Conservation (phyloP, 345 rosid species). For the Rhodamnia argentea region DNA sequence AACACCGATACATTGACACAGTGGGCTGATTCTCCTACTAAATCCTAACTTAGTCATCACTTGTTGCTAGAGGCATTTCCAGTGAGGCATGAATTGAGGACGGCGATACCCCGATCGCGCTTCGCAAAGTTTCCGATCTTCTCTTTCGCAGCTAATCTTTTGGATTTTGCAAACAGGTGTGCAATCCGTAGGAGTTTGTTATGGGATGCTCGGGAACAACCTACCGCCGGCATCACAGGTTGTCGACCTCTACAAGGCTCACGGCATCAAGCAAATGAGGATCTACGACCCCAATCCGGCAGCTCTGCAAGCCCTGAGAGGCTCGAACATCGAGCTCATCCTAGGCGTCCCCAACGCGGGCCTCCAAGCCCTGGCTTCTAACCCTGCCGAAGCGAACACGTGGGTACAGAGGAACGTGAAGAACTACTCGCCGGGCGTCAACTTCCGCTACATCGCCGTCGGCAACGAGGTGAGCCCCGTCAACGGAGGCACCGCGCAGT, state of each 20-base stretch:
- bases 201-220: slow-evolving; percentile 44
- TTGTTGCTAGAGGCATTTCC: background rate
- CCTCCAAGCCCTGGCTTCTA: slow-evolving; percentile 15
- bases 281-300: slow-evolving; percentile 26
- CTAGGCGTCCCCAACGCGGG: slow-evolving; percentile 29
- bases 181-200: slow-evolving; percentile 26
- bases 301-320: slow-evolving; percentile 30
- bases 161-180: slow-evolving; percentile 7
- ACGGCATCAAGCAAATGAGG: slow-evolving; percentile 28
- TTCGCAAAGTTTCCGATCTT: background rate
- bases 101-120: background rate
- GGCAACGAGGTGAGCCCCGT: slow-evolving; percentile 26
- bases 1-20: background rate
- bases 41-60: background rate
- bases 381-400: slow-evolving; percentile 16
- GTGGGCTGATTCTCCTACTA: background rate
- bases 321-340: slow-evolving; percentile 31
- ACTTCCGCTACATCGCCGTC: slow-evolving; percentile 29
- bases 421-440: slow-evolving; percentile 17
- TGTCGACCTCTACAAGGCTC: slow-evolving; percentile 16
- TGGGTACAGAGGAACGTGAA: slow-evolving; percentile 29
- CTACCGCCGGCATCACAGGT: slow-evolving; percentile 24
- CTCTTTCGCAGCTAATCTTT: background rate
- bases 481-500: background rate
- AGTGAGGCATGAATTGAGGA: background rate